A percentile compares a stretch with the other conserved stretches of the same genome.
Conservation (phyloP, 73 alveolate species). For the Tetrahymena thermophila region DNA sequence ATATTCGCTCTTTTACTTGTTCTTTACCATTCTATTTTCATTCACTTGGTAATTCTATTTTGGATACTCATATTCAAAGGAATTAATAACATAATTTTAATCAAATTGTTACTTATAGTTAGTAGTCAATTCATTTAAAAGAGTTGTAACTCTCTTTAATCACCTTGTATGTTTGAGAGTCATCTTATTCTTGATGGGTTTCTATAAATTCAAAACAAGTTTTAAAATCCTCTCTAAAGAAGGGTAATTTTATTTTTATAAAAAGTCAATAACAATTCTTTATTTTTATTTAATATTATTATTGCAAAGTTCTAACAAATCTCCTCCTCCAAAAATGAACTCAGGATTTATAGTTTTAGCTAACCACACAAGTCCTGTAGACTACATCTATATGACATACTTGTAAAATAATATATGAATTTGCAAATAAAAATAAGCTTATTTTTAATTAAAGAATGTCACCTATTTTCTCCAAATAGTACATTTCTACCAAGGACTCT, state of each 20-base stretch:
- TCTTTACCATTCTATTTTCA: neutral
- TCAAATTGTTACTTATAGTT: neutral
- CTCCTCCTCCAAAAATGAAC: constrained; percentile 10
- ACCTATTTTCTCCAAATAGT: neutral
- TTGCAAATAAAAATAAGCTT: neutral
- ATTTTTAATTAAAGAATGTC: neutral
- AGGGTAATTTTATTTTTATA: neutral
- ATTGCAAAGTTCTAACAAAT: neutral
- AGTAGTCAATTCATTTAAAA: neutral
- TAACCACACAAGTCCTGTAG: constrained; percentile 37
- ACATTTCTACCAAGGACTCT: neutral
- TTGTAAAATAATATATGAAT: neutral
- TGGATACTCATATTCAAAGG: neutral
- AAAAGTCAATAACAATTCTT: neutral
- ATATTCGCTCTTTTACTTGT: neutral
- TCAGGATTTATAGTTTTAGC: constrained; percentile 9
- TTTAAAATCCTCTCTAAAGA: neutral
- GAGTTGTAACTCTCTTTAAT: neutral
- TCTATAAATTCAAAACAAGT: neutral
- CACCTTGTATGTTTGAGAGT: neutral
- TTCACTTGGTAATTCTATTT: neutral
- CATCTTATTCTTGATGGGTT: constrained; percentile 10
- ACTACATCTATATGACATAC: neutral
- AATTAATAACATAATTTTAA: neutral
- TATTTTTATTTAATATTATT: neutral